Evolutionary conservation across 2,329 filamentous ascomycete species (phyloP).

Genomic region (Fusarium oligoseptatum): DNA sequence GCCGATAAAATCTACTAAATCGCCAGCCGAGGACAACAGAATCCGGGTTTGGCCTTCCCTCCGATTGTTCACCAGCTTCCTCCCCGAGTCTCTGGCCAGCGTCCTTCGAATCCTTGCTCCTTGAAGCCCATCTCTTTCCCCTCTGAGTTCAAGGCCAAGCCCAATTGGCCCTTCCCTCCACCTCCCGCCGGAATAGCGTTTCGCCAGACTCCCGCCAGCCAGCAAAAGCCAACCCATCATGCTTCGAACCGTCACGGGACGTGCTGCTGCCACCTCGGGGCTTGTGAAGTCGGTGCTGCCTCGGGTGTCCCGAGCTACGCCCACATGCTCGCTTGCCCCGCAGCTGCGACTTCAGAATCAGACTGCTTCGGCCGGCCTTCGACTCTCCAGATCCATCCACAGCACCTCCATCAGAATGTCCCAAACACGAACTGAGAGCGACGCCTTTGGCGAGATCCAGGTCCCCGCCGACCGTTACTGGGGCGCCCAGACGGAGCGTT

Average conservation of each 20-base stretch:
- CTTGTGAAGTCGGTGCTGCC: slow-evolving; percentile 43
- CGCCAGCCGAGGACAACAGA: slow-evolving; percentile 23
- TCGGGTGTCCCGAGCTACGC: slow-evolving; percentile 42
- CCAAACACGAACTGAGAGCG: slow-evolving; percentile 85
- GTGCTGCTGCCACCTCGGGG: slow-evolving; percentile 43
- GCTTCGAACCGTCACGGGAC: slow-evolving; percentile 46
- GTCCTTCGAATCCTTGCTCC: not conserved
- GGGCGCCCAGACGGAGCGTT: slow-evolving; percentile 97
- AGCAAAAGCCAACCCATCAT: slow-evolving; percentile 32
- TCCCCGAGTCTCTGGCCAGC: not conserved
- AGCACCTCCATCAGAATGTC: slow-evolving; percentile 63
- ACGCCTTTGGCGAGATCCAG: slow-evolving; percentile 98
- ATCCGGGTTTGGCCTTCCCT: slow-evolving; percentile 27
- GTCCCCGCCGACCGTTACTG: slow-evolving; percentile 95
- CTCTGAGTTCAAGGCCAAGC: slow-evolving; percentile 5
- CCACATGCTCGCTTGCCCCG: slow-evolving; percentile 46
- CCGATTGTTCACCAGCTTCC: slow-evolving; percentile 14
- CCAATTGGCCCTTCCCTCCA: slow-evolving; percentile 31
- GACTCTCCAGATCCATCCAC: slow-evolving; percentile 54
- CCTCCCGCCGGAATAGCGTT: slow-evolving; percentile 27
- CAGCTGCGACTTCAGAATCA: slow-evolving; percentile 41
- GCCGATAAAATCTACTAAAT: slow-evolving; percentile 28
- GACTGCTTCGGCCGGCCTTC: slow-evolving; percentile 29
- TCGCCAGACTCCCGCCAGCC: slow-evolving; percentile 14
- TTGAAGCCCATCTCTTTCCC: slow-evolving; percentile 6